Conservation (phyloP, 2,329 filamentous ascomycete species). For the Curvularia eragrostidis region DNA sequence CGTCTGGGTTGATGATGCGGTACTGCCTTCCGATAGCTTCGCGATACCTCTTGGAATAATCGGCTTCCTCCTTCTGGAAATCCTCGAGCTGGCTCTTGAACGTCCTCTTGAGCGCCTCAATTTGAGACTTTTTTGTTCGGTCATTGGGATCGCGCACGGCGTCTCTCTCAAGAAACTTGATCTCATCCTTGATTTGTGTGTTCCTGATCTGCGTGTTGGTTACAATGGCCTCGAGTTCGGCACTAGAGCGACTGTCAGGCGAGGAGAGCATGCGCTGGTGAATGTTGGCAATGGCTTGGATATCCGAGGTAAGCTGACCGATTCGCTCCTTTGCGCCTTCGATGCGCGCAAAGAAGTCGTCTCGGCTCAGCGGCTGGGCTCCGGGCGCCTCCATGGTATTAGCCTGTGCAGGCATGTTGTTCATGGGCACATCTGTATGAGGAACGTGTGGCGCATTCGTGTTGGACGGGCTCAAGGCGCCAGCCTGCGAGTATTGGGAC, state of each 20-base stretch:
- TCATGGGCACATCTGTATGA: conserved; percentile 26
- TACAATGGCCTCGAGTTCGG: conserved; percentile 70
- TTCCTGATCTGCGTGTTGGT: conserved; percentile 64
- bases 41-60: conserved; percentile 73
- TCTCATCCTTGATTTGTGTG: conserved; percentile 77
- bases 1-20: conserved; percentile 80
- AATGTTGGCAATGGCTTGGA: conserved; percentile 70
- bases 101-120: conserved; percentile 71
- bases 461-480: conserved; percentile 29
- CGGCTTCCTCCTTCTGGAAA: conserved; percentile 74
- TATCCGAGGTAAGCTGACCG: conserved; percentile 68
- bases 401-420: conserved; percentile 13
- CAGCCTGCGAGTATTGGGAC: conserved; percentile 45
- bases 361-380: conserved; percentile 60
- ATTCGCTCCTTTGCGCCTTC: conserved; percentile 72
- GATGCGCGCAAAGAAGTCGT: conserved; percentile 73
- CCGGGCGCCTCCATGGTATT: conserved; percentile 62
- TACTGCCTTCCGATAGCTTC: conserved; percentile 83
- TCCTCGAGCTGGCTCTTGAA: conserved; percentile 75
- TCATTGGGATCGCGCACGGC: conserved; percentile 69
- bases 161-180: conserved; percentile 77
- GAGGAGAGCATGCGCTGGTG: conserved; percentile 75
- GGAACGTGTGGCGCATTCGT: conserved; percentile 30
- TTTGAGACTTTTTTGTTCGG: conserved; percentile 72
- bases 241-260: conserved; percentile 61